A percentile compares a stretch with the other conserved stretches of the same genome.
These are phyloP conservation scores for Suhomyces terraborum DNA, from an alignment of 1,139 yeast species.

Conservation along the genomic window DNA sequence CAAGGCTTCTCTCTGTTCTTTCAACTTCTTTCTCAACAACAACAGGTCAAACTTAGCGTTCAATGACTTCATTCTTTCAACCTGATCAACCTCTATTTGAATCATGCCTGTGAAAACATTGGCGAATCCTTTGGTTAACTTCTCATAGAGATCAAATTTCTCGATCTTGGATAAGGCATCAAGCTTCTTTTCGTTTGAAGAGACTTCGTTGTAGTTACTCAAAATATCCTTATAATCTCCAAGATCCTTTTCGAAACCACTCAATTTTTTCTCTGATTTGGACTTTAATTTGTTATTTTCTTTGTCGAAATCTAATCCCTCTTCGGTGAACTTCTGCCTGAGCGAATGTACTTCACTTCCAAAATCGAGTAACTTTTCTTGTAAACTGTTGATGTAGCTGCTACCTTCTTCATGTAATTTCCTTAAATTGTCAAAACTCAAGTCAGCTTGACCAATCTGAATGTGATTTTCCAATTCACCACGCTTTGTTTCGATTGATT, in stretches of 20 bases:
- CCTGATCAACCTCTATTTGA: constrained; percentile 41
- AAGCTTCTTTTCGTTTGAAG: constrained; percentile 31
- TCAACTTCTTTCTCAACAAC: constrained; percentile 37
- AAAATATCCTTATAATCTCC: constrained; percentile 38
- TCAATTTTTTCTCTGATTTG: constrained; percentile 36
- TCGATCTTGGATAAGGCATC: constrained; percentile 33
- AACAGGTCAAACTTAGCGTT: constrained; percentile 37
- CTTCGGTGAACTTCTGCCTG: constrained; percentile 42
- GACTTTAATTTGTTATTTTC: constrained; percentile 46
- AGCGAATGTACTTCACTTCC: constrained; percentile 46
- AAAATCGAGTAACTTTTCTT: constrained; percentile 46
- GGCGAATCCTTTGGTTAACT: constrained; percentile 35
- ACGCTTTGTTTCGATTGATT: constrained; percentile 24
- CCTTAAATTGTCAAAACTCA: constrained; percentile 38
- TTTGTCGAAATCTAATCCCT: constrained; percentile 51
- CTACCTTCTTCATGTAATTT: constrained; percentile 45
- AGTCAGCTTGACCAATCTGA: constrained; percentile 35
- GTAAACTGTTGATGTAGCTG: constrained; percentile 41
- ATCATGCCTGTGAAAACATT: constrained; percentile 37
- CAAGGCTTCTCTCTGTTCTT: constrained; percentile 37
- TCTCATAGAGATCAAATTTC: constrained; percentile 37
- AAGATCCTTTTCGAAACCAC: constrained; percentile 38
- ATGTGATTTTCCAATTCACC: constrained; percentile 24
- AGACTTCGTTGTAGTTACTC: constrained; percentile 29
- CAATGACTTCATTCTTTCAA: constrained; percentile 41